Conservation (phyloP, 2,329 filamentous ascomycete genomes). For the Lecanicillium sp. region DNA sequence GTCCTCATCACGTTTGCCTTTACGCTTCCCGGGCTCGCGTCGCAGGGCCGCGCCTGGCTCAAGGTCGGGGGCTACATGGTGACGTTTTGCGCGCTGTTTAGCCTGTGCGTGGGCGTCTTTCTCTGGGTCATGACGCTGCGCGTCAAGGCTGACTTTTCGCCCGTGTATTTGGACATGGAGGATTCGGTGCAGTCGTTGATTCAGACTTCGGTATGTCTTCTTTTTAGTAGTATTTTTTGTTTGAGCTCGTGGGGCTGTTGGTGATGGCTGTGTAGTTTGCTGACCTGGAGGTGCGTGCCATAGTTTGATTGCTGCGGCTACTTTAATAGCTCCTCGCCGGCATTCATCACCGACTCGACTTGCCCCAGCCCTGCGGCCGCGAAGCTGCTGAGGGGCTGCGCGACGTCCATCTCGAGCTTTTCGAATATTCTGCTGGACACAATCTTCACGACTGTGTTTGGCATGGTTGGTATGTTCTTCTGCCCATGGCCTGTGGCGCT, state of each 20-base stretch:
- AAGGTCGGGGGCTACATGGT: conserved; percentile 61
- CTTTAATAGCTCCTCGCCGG: conserved; percentile 61
- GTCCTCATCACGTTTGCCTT: conserved; percentile 63
- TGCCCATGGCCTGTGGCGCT: too few species aligned
- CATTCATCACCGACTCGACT: conserved; percentile 60
- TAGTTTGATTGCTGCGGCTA: conserved; percentile 80
- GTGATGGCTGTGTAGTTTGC: conserved; percentile 1
- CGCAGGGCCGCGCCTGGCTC: conserved; percentile 60
- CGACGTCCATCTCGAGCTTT: conserved; percentile 58
- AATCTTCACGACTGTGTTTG: conserved; percentile 74
- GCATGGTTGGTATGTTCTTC: conserved; percentile 53
- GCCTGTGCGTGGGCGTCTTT: conserved; percentile 55
- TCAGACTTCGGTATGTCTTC: conserved; percentile 54
- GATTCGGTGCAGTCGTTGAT: conserved; percentile 56
- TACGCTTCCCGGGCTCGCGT: conserved; percentile 64
- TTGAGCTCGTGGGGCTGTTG: too few species aligned
- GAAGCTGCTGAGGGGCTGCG: conserved; percentile 62
- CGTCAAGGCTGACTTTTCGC: conserved; percentile 53
- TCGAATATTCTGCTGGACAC: conserved; percentile 65
- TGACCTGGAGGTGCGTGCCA: conserved; percentile 1
- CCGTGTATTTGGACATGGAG: conserved; percentile 53
- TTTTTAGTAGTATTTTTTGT: too few species aligned
- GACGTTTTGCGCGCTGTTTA: conserved; percentile 55
- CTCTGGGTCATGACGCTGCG: conserved; percentile 69
- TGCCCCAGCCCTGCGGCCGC: conserved; percentile 66